Percentiles rank a stretch among this genome's conserved stretches.
phyloP scores from a whole-genome alignment of 306 rosid species.

The Quercus engelmannii region DNA sequence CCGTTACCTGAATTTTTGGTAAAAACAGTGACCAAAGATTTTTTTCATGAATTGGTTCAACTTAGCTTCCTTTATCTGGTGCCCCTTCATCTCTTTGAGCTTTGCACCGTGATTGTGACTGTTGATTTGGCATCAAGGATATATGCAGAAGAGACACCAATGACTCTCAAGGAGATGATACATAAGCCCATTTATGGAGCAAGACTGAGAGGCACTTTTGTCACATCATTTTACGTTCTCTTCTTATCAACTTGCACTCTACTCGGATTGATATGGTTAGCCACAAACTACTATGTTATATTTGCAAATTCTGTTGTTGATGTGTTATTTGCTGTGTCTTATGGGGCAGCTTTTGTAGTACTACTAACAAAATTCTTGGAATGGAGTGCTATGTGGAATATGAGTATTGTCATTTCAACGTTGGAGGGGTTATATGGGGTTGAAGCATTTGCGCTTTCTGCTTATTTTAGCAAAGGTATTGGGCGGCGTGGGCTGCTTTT shows the following conservation, averaged over 20 bases:
- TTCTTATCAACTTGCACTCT: conserved; percentile 23
- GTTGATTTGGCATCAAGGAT: conserved; percentile 37
- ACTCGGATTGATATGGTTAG: conserved; percentile 23
- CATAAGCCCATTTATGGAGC: conserved; percentile 18
- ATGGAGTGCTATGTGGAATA: conserved; percentile 35
- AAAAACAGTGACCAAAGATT: conserved; percentile 2
- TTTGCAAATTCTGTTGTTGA: background rate
- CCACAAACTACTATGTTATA: background rate
- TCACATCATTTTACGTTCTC: conserved; percentile 31
- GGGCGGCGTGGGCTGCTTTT: conserved; percentile 39
- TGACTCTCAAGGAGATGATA: conserved; percentile 40
- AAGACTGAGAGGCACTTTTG: conserved; percentile 29
- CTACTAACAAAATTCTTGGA: conserved; percentile 15
- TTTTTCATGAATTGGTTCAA: conserved; percentile 23
- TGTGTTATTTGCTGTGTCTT: conserved; percentile 3
- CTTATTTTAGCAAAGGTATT: conserved; percentile 41
- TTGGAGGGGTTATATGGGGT: conserved; percentile 42
- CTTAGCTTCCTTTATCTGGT: conserved; percentile 34
- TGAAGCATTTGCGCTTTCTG: conserved; percentile 39
- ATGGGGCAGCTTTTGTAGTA: conserved; percentile 15
- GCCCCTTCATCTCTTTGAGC: conserved; percentile 39
- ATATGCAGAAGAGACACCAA: conserved; percentile 12
- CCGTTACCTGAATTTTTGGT: background rate
- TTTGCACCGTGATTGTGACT: conserved; percentile 24
- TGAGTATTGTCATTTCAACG: conserved; percentile 52